Evolutionary conservation across 2,329 filamentous ascomycete genomes (phyloP), one percentile per base, ranked within the genome.

Genomic region (Cadophora malorum): DNA sequence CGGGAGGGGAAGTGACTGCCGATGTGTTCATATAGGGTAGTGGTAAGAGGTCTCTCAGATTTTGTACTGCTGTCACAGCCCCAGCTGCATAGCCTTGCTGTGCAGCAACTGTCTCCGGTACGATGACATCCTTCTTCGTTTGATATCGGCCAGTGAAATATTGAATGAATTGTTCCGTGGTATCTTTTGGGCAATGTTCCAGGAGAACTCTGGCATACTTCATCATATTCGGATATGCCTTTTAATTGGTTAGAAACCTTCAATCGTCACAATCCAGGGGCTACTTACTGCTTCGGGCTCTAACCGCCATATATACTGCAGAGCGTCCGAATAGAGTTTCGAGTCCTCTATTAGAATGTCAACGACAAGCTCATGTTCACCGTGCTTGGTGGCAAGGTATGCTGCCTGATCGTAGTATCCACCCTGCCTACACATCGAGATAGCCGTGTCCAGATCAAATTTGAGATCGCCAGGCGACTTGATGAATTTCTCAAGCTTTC

Each of bases 351-450:
- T 94, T 63, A 99, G 79, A 59, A 99, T 97, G 77, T 97, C 95
- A 4, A 98, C 92, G 0, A 99, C 96, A 68, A 98, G 83, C 67
- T 97, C 94, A 71, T 93, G 93, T 78, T 99, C 96, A 6, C 93
- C 91, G 76, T 99, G 94, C 79, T 97, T 95, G 67, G 94, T 92
- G 7, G 96, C 96, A 47, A 99, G 85, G 75, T 97, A 99, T 4
- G 95, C 96, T 16, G 96, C 96, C 82, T 99, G 96, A 68, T 98
- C 94, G 75, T 91, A 97, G 79, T 99, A 99, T 0, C 96, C 95
- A 12, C 95, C 96, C 81, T 99, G 96, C 33, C 96, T 88, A 77
- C 96, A 99, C 94, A 99, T 97, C 1, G 91, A 89, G 71, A 99
- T 99, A 16, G 96, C 96, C 0, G 96, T 99, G 73, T 99, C 96